Conservation (phyloP, 495 filamentous ascomycete species). For the Neurospora sp. region DNA sequence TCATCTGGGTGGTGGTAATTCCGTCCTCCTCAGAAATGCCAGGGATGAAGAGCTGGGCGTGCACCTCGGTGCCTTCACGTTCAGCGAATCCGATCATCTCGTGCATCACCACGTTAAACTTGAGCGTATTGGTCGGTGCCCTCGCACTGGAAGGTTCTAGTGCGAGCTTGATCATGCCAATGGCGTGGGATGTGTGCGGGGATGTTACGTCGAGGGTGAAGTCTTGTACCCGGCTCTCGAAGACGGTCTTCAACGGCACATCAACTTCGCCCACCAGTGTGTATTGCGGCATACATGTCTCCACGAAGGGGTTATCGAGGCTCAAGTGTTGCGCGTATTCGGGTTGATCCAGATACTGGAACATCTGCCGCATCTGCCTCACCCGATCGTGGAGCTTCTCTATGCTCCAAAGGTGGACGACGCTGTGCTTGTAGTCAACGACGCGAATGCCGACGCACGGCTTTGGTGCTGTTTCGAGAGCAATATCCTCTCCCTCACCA, state of each 20-base stretch:
- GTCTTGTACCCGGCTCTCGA: constrained; percentile 90
- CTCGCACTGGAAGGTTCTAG: constrained; percentile 90
- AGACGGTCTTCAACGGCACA: constrained; percentile 86
- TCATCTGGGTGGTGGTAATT: constrained; percentile 90
- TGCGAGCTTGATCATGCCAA: constrained; percentile 83
- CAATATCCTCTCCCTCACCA: constrained; percentile 73
- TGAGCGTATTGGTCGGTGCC: constrained; percentile 83
- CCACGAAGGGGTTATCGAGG: constrained; percentile 77
- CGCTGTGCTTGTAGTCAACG: constrained; percentile 78
- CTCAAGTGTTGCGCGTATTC: constrained; percentile 81
- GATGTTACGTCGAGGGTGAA: constrained; percentile 83
- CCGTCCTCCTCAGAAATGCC: constrained; percentile 87
- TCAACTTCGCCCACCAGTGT: constrained; percentile 90
- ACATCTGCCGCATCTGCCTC: constrained; percentile 86
- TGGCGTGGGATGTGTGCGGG: constrained; percentile 80
- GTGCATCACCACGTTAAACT: constrained; percentile 98
- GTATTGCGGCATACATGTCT: constrained; percentile 81
- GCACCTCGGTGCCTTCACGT: constrained; percentile 88
- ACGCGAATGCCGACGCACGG: constrained; percentile 88
- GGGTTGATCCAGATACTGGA: constrained; percentile 89
- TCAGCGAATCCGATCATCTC: constrained; percentile 95
- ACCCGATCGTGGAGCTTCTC: constrained; percentile 85
- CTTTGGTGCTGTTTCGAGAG: constrained; percentile 72
- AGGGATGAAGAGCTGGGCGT: constrained; percentile 91
- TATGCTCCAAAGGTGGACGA: constrained; percentile 90